phyloP scores from a whole-genome alignment of 495 filamentous ascomycete genomes.

The Neurospora africana region DNA sequence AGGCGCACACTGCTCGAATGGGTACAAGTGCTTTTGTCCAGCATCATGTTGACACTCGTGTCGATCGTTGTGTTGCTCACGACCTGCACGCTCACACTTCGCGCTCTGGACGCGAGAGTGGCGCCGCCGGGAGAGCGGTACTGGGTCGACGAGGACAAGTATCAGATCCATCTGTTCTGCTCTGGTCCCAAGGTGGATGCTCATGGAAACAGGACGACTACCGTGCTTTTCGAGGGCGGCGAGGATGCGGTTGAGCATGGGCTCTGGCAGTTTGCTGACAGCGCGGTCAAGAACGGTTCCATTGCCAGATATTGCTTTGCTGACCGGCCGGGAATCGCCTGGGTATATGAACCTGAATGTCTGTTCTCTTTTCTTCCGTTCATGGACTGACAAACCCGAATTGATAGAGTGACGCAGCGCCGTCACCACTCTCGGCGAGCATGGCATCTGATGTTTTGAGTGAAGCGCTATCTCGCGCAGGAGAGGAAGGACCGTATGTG shows the following conservation, averaged over 20 bases:
- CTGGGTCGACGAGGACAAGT: slow-evolving; percentile 70
- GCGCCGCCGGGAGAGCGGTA: slow-evolving; percentile 59
- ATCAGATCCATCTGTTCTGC: slow-evolving; percentile 78
- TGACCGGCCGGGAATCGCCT: slow-evolving; percentile 82
- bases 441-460: slow-evolving; percentile 80
- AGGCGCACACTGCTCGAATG: slow-evolving; percentile 74
- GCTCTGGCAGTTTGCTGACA: slow-evolving; percentile 59
- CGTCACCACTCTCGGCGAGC: slow-evolving; percentile 82
- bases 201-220: slow-evolving; percentile 44
- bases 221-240: slow-evolving; percentile 75
- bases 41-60: slow-evolving; percentile 55
- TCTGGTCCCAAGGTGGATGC: slow-evolving; percentile 51
- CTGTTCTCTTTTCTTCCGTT: not conserved
- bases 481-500: slow-evolving; percentile 60
- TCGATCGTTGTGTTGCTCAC: slow-evolving; percentile 57
- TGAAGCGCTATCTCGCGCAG: slow-evolving; percentile 69
- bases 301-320: slow-evolving; percentile 90
- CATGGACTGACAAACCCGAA: not conserved
- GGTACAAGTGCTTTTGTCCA: slow-evolving; percentile 69
- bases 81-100: slow-evolving; percentile 66
- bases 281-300: slow-evolving; percentile 57
- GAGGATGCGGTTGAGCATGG: slow-evolving; percentile 66
- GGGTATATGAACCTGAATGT: slow-evolving; percentile 36
- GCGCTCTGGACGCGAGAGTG: slow-evolving; percentile 63
- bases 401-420: slow-evolving; percentile 66